Evolutionary conservation across 257 asterid species (phyloP).

Genomic region (Penstemon davidsonii): DNA sequence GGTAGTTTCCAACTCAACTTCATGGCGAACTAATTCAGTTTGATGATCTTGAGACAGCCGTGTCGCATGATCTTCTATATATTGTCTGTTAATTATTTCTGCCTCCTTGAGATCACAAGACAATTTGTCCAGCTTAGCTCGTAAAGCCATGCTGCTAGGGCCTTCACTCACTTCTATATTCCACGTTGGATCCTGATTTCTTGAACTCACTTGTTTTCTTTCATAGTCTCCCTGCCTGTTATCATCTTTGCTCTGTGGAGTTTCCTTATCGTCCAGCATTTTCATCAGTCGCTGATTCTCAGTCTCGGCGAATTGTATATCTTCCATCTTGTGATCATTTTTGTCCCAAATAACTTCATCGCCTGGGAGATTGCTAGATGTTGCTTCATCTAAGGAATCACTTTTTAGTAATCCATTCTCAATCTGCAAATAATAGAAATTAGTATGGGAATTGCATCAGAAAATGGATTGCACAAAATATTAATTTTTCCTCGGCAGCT

Average conservation of each 20-base stretch:
- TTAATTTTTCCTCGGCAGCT: not conserved
- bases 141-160: conserved; percentile 34
- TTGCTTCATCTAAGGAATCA: conserved; percentile 36
- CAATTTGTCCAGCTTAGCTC: conserved; percentile 53
- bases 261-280: conserved; percentile 34
- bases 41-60: conserved; percentile 45
- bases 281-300: conserved; percentile 46
- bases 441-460: conserved; percentile 14
- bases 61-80: conserved; percentile 45
- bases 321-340: conserved; percentile 29
- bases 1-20: conserved; percentile 72
- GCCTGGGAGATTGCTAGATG: conserved; percentile 31
- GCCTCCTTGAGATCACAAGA: conserved; percentile 53
- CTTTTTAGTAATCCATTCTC: conserved; percentile 31
- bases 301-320: conserved; percentile 34
- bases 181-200: conserved; percentile 29
- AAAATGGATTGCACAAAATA: conserved; percentile 7
- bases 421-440: conserved; percentile 37
- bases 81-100: conserved; percentile 39
- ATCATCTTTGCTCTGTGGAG: conserved; percentile 21
- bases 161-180: conserved; percentile 35
- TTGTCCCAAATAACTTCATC: conserved; percentile 29
- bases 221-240: conserved; percentile 21
- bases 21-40: conserved; percentile 50
- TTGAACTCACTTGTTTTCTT: conserved; percentile 18